Base-by-base conservation (phyloP, 495 filamentous ascomycete species). In the Xylaria palmicola region DNA sequence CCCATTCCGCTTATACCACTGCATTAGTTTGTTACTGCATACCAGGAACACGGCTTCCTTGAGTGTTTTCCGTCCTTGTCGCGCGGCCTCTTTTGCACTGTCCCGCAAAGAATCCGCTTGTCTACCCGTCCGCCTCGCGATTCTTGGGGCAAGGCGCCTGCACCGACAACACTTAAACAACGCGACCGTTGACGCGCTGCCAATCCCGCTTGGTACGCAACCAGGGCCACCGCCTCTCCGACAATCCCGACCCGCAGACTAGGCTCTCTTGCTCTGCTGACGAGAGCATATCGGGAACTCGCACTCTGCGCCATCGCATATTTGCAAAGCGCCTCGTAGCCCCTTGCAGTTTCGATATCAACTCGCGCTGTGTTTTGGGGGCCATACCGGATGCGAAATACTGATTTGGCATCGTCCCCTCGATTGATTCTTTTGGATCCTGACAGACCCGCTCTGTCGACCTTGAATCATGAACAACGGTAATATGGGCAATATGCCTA, bases 391-490 rank as follows among this genome's bases (percentile, higher is more conserved):
- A 61, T 61, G 59, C 50, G 50, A 61, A 55, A 32, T 48, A 55
- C 39, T 52, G 59, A 40, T 32, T 43, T 41, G 40, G 41, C 40
- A 39, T 55, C 39, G 27, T 64, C 56, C 17, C 17, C 56, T 65
- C 63, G 60, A 64, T 62, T 69, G 59, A 66, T 65, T 56, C 51
- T 51, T 59, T 37, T 45, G 48, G 39, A 60, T 62, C 56, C 62
- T 36, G 68, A 63, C 71, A 66, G 65, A 67, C 64, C 39, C 43
- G 36, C 60, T 71, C 68, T 70, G 67, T 68, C 63, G 37, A 64
- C 39, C 41, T 37, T 48, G 55, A 58, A 67, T 66, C 66, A 93
- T 92, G 88, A 92, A 90, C 68, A 85, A 86, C 75, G 83, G 90
- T 71, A 87, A 86, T 70, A 85, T 88, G 78, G 77, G 77, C 30